These are phyloP conservation scores for Aspergillus sclerotiicarbonarius DNA, from an alignment of 495 filamentous ascomycete genomes.

Conservation along the genomic window DNA sequence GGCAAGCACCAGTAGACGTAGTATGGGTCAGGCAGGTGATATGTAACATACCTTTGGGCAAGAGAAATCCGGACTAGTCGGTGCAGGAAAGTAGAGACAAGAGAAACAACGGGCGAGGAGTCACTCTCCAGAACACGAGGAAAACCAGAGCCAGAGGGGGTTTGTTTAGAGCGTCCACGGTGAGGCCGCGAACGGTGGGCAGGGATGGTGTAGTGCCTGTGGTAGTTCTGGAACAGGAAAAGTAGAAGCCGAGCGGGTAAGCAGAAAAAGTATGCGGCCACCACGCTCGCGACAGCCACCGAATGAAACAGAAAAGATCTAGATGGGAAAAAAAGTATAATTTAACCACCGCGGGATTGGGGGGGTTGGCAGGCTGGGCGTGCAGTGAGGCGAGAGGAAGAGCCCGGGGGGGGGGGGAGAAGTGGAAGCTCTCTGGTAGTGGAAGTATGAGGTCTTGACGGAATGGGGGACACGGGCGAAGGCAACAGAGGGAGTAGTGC, in stretches of 20 bases:
- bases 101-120: not conserved
- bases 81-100: not conserved
- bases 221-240: slow-evolving; percentile 28
- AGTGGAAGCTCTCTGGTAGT: slow-evolving; percentile 6
- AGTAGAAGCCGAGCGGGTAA: slow-evolving; percentile 23
- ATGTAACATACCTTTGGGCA: slow-evolving; percentile 19
- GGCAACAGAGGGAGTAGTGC: slow-evolving; percentile 8
- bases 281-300: slow-evolving; percentile 7
- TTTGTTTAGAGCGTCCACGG: slow-evolving; percentile 9
- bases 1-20: slow-evolving; percentile 8
- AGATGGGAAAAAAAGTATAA: not conserved
- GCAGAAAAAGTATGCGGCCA: slow-evolving; percentile 18
- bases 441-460: slow-evolving; percentile 25
- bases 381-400: not conserved
- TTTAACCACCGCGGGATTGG: slow-evolving; percentile 1
- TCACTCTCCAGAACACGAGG: not conserved
- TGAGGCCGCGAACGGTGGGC: slow-evolving; percentile 31
- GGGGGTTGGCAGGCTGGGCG: slow-evolving; percentile 3
- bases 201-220: slow-evolving; percentile 31
- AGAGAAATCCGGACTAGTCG: slow-evolving; percentile 15
- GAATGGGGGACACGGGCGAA: not conserved
- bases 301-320: slow-evolving; percentile 5
- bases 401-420: not conserved
- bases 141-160: not conserved
- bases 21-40: slow-evolving; percentile 13